Percentiles rank a stretch among this genome's conserved stretches.
Evolutionary conservation across 108 stramenopile species (phyloP).

Genomic region (Chaetoceros muelleri): DNA sequence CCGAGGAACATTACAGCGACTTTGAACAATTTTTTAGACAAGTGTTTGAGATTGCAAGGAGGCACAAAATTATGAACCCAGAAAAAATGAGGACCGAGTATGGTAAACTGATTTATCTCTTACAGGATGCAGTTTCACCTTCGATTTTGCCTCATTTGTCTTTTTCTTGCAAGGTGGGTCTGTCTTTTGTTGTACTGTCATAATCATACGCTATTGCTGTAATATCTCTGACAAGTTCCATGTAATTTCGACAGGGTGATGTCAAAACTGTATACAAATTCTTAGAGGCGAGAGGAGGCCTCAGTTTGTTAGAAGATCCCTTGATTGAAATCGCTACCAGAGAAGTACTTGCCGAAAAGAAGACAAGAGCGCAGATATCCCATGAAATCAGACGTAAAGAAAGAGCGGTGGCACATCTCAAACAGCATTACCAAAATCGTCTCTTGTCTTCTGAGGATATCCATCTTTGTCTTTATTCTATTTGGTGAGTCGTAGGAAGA

Average conservation of each 20-base stretch:
- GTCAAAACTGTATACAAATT: slow-evolving; percentile 43
- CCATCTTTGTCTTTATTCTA: slow-evolving; percentile 68
- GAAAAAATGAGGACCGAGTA: slow-evolving; percentile 78
- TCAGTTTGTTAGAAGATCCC: slow-evolving; percentile 24
- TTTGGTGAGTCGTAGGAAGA: slow-evolving; percentile 30
- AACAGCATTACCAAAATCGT: slow-evolving; percentile 25
- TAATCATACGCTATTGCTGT: background rate
- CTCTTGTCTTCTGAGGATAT: slow-evolving; percentile 38
- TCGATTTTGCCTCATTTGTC: slow-evolving; percentile 17
- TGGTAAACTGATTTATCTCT: slow-evolving; percentile 64
- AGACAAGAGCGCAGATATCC: slow-evolving; percentile 42
- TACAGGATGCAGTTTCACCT: slow-evolving; percentile 57
- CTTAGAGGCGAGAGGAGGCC: slow-evolving; percentile 27
- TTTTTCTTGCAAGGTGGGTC: slow-evolving; percentile 23
- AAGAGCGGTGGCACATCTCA: slow-evolving; percentile 36
- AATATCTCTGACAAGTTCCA: background rate
- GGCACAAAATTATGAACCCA: slow-evolving; percentile 86
- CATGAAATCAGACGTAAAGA: slow-evolving; percentile 58
- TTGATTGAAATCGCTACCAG: slow-evolving; percentile 51
- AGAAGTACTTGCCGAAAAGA: slow-evolving; percentile 51
- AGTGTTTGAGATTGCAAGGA: slow-evolving; percentile 62
- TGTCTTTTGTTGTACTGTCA: background rate
- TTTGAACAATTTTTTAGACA: slow-evolving; percentile 25
- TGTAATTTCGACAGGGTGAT: too few relatives aligned
- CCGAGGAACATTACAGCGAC: slow-evolving; percentile 18